Percentiles rank a stretch among this genome's conserved stretches.
phyloP scores from a whole-genome alignment of 805 yeast species.

The Candida khao-thaluensis region DNA sequence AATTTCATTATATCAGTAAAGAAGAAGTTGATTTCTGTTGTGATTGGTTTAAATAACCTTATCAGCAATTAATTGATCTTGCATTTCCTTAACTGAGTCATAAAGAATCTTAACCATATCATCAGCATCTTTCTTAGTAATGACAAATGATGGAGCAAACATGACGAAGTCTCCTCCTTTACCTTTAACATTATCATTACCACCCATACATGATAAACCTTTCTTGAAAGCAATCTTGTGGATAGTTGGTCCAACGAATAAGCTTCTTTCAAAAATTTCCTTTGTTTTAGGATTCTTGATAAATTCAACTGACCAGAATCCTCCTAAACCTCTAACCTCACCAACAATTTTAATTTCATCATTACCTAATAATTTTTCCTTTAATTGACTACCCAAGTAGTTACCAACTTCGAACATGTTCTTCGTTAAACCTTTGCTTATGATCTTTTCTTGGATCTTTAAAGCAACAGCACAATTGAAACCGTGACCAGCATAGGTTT shows the following conservation, averaged over 20 bases:
- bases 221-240: conserved; percentile 37
- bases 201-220: conserved; percentile 49
- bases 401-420: conserved; percentile 45
- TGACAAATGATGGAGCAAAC: conserved; percentile 45
- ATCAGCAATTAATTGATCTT: conserved; percentile 19
- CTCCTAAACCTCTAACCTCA: conserved; percentile 63
- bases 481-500: conserved; percentile 26
- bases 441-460: conserved; percentile 29
- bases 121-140: conserved; percentile 37
- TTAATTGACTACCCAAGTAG: conserved; percentile 38
- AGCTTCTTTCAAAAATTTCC: conserved; percentile 42
- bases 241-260: conserved; percentile 37
- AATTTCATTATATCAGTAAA: no score
- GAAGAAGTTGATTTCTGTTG: no score
- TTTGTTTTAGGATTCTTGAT: conserved; percentile 54
- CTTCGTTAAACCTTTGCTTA: conserved; percentile 32
- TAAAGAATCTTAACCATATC: conserved; percentile 35
- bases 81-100: conserved; percentile 41
- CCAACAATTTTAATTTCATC: conserved; percentile 37
- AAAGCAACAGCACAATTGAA: conserved; percentile 30
- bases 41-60: conserved; percentile 25
- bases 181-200: conserved; percentile 35
- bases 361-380: conserved; percentile 10
- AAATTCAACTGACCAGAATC: conserved; percentile 57
- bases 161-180: conserved; percentile 43